Evolutionary conservation across 208 protist species (phyloP).

Genomic region (Wallacemonas sp.): DNA sequence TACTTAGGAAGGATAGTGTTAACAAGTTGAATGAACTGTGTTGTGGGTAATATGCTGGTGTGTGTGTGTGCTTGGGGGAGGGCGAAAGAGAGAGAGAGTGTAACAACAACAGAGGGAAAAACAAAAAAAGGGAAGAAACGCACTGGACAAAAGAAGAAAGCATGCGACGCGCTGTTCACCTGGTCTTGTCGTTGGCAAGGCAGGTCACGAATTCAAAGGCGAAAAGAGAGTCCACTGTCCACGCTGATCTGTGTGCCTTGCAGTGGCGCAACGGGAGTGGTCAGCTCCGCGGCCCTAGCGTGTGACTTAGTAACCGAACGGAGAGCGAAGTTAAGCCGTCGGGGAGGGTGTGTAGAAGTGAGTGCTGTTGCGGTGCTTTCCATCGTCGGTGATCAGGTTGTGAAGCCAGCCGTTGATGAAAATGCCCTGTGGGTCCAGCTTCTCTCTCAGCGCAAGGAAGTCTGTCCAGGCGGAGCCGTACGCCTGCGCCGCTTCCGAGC

Average conservation of each 20-base stretch:
- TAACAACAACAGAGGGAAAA: conserved; percentile 1
- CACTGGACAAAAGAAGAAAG: conserved; percentile 3
- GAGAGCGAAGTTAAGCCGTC: too few species aligned
- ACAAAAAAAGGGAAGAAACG: conserved; percentile 12
- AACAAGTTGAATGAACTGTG: too few species aligned
- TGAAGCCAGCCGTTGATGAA: conserved; percentile 75
- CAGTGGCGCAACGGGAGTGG: too few species aligned
- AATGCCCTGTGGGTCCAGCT: conserved; percentile 51
- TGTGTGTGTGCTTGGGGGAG: neutral
- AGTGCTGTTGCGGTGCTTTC: conserved; percentile 36
- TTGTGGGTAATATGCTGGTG: too few species aligned
- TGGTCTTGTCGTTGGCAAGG: too few species aligned
- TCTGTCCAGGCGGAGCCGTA: conserved; percentile 63
- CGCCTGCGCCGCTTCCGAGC: conserved; percentile 24
- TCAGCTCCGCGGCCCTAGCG: too few species aligned
- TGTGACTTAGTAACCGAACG: too few species aligned
- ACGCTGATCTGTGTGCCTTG: too few species aligned
- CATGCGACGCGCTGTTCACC: too few species aligned
- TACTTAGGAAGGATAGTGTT: too few species aligned
- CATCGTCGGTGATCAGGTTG: conserved; percentile 35
- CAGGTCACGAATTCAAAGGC: too few species aligned
- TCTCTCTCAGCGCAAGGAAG: conserved; percentile 49
- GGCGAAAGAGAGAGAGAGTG: neutral
- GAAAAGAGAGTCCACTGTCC: too few species aligned
- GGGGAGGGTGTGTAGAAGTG: conserved; percentile 15